Conservation (phyloP, 352 stramenopile genomes). For the Bremia lactucae region DNA sequence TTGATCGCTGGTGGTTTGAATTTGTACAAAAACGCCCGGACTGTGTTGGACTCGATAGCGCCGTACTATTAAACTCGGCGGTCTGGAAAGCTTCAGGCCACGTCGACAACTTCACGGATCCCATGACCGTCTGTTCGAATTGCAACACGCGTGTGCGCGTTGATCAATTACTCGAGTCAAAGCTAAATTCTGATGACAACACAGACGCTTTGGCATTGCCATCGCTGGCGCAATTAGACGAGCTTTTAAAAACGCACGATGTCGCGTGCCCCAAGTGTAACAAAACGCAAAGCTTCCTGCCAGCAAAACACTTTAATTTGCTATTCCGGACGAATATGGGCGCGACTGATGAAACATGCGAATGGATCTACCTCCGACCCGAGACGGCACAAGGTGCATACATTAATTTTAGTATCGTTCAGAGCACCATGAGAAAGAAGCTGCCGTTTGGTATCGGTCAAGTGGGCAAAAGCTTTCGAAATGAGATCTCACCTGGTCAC, state of each 20-base stretch:
- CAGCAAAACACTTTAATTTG: constrained; percentile 93
- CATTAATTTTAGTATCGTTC: constrained; percentile 95
- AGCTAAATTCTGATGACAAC: constrained; percentile 32
- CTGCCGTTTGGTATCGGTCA: constrained; percentile 94
- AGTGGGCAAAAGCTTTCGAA: constrained; percentile 97
- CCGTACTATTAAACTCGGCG: constrained; percentile 90
- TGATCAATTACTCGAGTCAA: constrained; percentile 57
- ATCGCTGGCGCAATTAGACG: constrained; percentile 50
- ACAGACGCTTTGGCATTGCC: constrained; percentile 39
- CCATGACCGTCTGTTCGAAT: constrained; percentile 93
- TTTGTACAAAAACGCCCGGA: constrained; percentile 93
- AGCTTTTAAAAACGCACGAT: constrained; percentile 30
- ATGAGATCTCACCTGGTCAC: constrained; percentile 96
- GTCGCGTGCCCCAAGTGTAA: constrained; percentile 52
- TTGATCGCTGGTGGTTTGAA: constrained; percentile 93
- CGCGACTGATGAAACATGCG: constrained; percentile 78
- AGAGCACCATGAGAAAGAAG: constrained; percentile 86
- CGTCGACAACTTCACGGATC: constrained; percentile 95
- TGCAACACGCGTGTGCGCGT: constrained; percentile 85
- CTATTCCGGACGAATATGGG: constrained; percentile 96
- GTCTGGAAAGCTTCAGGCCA: constrained; percentile 95
- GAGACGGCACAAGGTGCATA: constrained; percentile 98
- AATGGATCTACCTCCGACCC: constrained; percentile 91
- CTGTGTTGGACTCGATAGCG: constrained; percentile 92
- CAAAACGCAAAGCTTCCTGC: constrained; percentile 40